Evolutionary conservation across 2,329 filamentous ascomycete species (phyloP).

Genomic region (Clonostachys byssicola): DNA sequence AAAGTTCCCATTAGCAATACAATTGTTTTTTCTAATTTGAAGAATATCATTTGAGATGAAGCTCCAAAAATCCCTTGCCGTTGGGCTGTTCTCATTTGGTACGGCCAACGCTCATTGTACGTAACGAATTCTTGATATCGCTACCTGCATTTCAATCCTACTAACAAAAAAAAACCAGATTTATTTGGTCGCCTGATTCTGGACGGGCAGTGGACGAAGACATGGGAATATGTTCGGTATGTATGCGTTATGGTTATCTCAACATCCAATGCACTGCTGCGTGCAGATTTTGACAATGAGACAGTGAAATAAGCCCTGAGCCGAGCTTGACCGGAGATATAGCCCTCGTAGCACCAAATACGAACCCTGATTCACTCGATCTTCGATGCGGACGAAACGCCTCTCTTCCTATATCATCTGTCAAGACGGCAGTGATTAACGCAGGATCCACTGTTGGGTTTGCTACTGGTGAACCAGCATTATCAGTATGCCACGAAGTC

Average conservation of each 20-base stretch:
- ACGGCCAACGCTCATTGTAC: too few species aligned
- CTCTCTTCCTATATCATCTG: background rate
- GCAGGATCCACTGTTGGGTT: conserved; percentile 3
- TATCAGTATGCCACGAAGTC: background rate
- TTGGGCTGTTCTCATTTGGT: too few species aligned
- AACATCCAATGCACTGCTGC: too few species aligned
- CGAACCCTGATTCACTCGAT: conserved; percentile 1
- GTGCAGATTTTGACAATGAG: too few species aligned
- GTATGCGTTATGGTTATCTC: too few species aligned
- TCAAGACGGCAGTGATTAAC: conserved; percentile 3
- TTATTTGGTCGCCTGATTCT: conserved; percentile 4
- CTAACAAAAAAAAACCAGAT: background rate
- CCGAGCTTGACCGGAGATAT: background rate
- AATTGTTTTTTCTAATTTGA: too few species aligned
- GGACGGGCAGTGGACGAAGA: conserved; percentile 1
- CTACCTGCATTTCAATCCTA: too few species aligned
- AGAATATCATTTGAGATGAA: too few species aligned
- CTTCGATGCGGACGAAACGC: conserved; percentile 5
- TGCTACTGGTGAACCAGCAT: background rate
- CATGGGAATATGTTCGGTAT: conserved; percentile 4
- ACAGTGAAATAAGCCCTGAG: conserved; percentile 1
- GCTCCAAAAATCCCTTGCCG: too few species aligned
- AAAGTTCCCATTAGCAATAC: too few species aligned
- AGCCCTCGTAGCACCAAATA: conserved; percentile 1
- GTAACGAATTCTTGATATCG: too few species aligned